Conservation (phyloP, 2,329 filamentous ascomycete genomes). For the Curvularia sp. region DNA sequence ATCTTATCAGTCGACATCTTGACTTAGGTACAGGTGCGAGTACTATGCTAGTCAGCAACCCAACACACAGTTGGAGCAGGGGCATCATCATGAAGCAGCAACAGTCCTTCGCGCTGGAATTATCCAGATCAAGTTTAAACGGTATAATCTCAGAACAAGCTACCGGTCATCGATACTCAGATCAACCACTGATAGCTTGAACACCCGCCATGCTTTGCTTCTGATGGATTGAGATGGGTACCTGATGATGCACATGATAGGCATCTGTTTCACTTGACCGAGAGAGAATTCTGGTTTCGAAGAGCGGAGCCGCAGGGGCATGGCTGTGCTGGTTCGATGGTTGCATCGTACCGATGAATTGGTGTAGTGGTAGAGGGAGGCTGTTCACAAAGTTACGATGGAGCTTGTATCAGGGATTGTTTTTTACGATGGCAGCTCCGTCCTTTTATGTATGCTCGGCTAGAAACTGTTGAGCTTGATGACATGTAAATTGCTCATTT, state of each 20-base stretch:
- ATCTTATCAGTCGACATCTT: constrained; percentile 85
- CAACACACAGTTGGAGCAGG: constrained; percentile 43
- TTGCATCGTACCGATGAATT: constrained; percentile 23
- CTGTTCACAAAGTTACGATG: neutral
- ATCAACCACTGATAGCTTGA: constrained; percentile 11
- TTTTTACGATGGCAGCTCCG: constrained; percentile 4
- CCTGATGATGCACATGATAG: constrained; percentile 22
- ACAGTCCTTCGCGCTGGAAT: constrained; percentile 83
- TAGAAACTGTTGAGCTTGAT: constrained; percentile 1
- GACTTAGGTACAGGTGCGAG: constrained; percentile 54
- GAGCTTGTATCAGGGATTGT: neutral
- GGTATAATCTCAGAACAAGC: constrained; percentile 58
- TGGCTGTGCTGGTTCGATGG: constrained; percentile 19
- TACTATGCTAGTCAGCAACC: constrained; percentile 37
- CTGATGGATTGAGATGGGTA: constrained; percentile 30
- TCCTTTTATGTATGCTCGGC: neutral
- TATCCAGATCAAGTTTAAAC: constrained; percentile 86
- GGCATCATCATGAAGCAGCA: constrained; percentile 67
- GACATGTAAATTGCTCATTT: constrained; percentile 11
- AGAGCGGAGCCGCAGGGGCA: constrained; percentile 3
- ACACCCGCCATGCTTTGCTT: constrained; percentile 35
- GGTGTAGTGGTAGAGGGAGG: neutral
- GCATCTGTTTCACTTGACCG: constrained; percentile 24
- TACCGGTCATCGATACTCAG: neutral
- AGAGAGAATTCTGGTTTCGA: constrained; percentile 8